Base-by-base conservation (phyloP, 306 rosid genomes). In the Sophora flavescens region DNA sequence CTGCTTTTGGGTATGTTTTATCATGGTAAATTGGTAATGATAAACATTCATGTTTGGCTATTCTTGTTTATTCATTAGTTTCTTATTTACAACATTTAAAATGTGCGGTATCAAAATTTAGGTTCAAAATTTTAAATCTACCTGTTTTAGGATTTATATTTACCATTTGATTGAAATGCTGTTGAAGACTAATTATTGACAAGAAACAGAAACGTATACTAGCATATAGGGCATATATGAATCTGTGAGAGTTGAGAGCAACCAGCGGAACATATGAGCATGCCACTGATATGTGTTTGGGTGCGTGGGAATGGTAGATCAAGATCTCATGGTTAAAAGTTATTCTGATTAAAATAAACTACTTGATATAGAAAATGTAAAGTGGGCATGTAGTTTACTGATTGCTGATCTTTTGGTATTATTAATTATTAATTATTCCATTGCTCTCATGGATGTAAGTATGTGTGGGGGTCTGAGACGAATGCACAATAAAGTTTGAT, bases 11-110 rank as follows among this genome's bases (percentile, higher is more conserved):
- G 10, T 1, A 53, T 53, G 11, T 17, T 53, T 17, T 53, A 18
- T 54, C 17, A 17, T 16, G 22, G 22, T 57, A 91, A 84, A 44
- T 56, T 86, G 84, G 96, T 22, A 22, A 22, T 22, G 22, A 22
- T 22, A 22, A 22, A 22, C 22, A 22, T 22, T 22, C 22, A 22
- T 22, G 22, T 22, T 22, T 22, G 32, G 22, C 17, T 17, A 54
- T 17, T 50, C 54, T 14, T 50, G 12, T 50, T 50, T 50, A 18
- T 35, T 2, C 38, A 35, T 35, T 35, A 35, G 4, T 35, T 35
- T 35, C 6, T 35, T 5, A 35, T 35, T 35, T 5, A 35, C 6
- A 35, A 35, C 38, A 35, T 35, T 35, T 35, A 35, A 35, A 35
- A 3, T 35, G 6, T 3, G 38, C 38, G 1, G 38, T 35, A 5